phyloP scores from a whole-genome alignment of 2,329 filamentous ascomycete genomes.

The Fusarium secorum region DNA sequence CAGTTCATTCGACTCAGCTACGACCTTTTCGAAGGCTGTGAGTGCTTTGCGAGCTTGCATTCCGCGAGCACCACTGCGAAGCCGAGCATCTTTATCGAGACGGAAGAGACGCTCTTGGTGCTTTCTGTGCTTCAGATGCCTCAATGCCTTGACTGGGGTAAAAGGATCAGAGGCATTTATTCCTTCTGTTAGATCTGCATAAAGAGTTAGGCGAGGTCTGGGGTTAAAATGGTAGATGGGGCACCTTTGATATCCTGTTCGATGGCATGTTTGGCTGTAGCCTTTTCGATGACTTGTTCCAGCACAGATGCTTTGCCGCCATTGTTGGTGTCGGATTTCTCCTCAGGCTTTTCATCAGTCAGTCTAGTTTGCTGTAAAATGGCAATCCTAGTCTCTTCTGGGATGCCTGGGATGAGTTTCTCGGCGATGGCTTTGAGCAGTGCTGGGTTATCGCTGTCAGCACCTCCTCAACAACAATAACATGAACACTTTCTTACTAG shows the following conservation, averaged over 20 bases:
- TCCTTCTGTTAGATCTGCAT: conserved; percentile 62
- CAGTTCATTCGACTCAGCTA: conserved; percentile 64
- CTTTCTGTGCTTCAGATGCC: conserved; percentile 68
- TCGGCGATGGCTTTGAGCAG: conserved; percentile 78
- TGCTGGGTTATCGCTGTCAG: conserved; percentile 54
- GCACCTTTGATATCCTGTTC: conserved; percentile 68
- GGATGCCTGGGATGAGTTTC: conserved; percentile 79
- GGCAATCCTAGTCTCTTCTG: conserved; percentile 69
- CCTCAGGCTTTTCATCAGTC: conserved; percentile 45
- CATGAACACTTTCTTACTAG: conserved; percentile 60
- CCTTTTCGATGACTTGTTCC: conserved; percentile 71
- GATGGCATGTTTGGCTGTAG: conserved; percentile 63
- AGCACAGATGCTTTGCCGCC: conserved; percentile 58
- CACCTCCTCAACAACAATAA: background rate
- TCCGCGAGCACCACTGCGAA: conserved; percentile 78
- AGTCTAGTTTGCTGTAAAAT: conserved; percentile 72
- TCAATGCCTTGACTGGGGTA: conserved; percentile 66
- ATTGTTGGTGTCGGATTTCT: conserved; percentile 2
- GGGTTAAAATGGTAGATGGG: too few relatives aligned
- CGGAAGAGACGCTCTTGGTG: conserved; percentile 71
- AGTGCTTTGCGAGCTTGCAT: conserved; percentile 79
- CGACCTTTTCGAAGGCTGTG: conserved; percentile 71
- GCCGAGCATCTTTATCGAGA: conserved; percentile 74
- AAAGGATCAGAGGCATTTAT: conserved; percentile 65
- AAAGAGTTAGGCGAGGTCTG: background rate